Conservation (phyloP, 192 early-diverging fungal genomes). For the Bifiguratus adelaidae region DNA sequence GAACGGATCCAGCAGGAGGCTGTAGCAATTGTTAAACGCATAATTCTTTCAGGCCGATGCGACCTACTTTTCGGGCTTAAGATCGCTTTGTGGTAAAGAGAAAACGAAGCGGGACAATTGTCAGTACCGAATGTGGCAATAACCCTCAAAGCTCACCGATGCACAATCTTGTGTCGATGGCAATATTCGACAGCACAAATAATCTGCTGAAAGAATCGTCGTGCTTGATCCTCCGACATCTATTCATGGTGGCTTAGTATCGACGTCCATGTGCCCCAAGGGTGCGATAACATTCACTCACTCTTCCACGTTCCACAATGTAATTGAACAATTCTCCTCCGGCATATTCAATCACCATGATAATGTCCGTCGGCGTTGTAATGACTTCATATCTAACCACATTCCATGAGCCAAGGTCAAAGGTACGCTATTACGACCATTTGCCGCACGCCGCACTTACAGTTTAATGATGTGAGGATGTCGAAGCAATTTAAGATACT, state of each 20-base stretch:
- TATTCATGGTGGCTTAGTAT: slow-evolving; percentile 7
- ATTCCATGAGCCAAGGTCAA: slow-evolving; percentile 6
- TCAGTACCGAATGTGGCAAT: neutral
- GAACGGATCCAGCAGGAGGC: slow-evolving; percentile 81
- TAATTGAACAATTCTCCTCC: slow-evolving; percentile 80
- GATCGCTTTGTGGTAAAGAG: slow-evolving; percentile 30
- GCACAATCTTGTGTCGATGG: slow-evolving; percentile 86
- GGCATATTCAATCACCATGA: slow-evolving; percentile 91
- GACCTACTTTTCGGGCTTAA: slow-evolving; percentile 72
- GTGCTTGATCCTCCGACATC: slow-evolving; percentile 75
- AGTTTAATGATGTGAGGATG: slow-evolving; percentile 99
- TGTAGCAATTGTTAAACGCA: slow-evolving; percentile 1
- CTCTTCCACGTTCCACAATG: slow-evolving; percentile 67
- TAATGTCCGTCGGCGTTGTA: slow-evolving; percentile 90
- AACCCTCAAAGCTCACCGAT: slow-evolving; percentile 14
- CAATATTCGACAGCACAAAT: slow-evolving; percentile 91
- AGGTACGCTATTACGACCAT: slow-evolving; percentile 12
- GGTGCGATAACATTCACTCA: slow-evolving; percentile 7
- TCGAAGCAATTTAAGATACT: slow-evolving; percentile 86
- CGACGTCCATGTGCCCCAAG: neutral
- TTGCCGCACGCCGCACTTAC: too few relatives aligned
- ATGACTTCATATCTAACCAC: slow-evolving; percentile 88
- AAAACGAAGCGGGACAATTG: slow-evolving; percentile 1
- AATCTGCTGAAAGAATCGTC: slow-evolving; percentile 94
- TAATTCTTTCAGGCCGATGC: neutral